Evolutionary conservation across 345 rosid species (phyloP), one percentile per base, ranked within the genome.

Genomic region (Aethionema arabicum): DNA sequence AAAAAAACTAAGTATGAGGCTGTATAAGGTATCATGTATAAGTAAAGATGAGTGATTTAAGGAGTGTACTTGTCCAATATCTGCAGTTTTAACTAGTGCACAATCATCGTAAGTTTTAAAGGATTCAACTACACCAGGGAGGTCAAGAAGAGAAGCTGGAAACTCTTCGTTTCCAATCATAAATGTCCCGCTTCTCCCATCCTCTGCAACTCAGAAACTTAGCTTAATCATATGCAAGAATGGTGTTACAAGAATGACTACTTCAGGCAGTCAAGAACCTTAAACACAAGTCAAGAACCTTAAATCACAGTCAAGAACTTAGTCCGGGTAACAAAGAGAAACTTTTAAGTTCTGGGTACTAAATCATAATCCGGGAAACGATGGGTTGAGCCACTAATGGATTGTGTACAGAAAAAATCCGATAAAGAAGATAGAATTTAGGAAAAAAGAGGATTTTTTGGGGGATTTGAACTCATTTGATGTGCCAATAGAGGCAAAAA

Each of bases 71-170:
- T 95, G 99, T 8, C 97, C 95, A 56, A 95, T 80, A 62, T 95
- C 99, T 29, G 95, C 80, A 42, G 96, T 86, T 81, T 95, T 95
- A 30, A 95, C 95, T 4, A 95, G 69, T 12, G 92, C 85, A 76
- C 82, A 72, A 74, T 88, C 98, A 68, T 90, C 96, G 59, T 85
- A 90, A 32, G 97, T 90, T 77, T 95, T 95, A 55, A 70, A 95
- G 59, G 95, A 95, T 80, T 90, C 96, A 69, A 90, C 91, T 50
- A 82, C 93, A 60, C 89, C 80, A 65, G 99, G 96, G 61, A 93
- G 95, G 54, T 93, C 96, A 75, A 86, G 67, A 14, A 95, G 79
- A 70, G 95, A 93, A 38, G 84, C 88, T 6, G 96, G 85, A 58
- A 85, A 93, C 35, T 33, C 78, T 10, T 90, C 93, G 56, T 77